Evolutionary conservation across 2,329 filamentous ascomycete species (phyloP), one percentile per base, ranked within the genome.

Genomic region (Ophiobolus disseminans): DNA sequence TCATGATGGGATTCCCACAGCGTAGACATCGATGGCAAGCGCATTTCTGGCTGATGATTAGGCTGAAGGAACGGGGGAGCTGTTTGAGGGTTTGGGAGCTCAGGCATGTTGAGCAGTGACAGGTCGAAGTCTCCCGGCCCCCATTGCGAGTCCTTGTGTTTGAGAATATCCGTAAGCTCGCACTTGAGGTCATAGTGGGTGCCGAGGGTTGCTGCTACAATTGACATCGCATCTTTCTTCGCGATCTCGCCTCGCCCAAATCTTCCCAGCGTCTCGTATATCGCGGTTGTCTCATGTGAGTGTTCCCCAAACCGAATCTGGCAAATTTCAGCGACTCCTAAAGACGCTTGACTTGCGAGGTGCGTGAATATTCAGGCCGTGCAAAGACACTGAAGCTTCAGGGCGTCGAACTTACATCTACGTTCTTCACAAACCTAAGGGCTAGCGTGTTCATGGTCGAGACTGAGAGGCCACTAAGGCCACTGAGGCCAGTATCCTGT

Each of bases 21-120:
- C 2, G 53, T 36, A 16, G 54, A 51, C 1, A 58, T 40, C 1
- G 57, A 51, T 23, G 63, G 61, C 10, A 65, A 40, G 17, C 46
- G 51, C 21, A 65, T 41, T 16, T 62, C 57, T 10, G 57, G 63
- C 22, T 68, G 48, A 41, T 68, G 60, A 16, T 49, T 22, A 3
- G 65, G 62, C 28, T 71, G 57, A 21, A 71, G 47, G 38, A 61
- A 64, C 5, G 45, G 49, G 6, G 66, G 64, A 3, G 32, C 35
- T n/a, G 52, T 21, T 23, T 45, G 37, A n/a, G n/a, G n/a, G n/a
- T n/a, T n/a, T n/a, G n/a, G n/a, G n/a, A n/a, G n/a, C n/a, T n/a
- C n/a, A n/a, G n/a, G n/a, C n/a, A n/a, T n/a, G n/a, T n/a, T n/a
- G n/a, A n/a, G n/a, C 31, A 26, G 28, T 11, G 32, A 5, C 10